Conservation (phyloP, 495 filamentous ascomycete genomes). For the Aspergillus panamensis region DNA sequence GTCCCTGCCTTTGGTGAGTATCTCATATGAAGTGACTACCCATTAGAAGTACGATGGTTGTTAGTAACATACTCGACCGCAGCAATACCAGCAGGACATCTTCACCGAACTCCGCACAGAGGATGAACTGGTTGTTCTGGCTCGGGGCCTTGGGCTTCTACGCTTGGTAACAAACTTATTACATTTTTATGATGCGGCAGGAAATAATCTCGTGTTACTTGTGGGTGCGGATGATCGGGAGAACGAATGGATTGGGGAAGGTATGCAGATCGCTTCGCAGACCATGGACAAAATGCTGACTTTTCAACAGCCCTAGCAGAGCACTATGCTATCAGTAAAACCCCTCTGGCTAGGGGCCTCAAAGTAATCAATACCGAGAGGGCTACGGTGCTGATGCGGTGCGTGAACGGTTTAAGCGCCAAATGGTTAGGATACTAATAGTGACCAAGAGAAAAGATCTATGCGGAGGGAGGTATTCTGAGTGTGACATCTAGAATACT, state of each 20-base stretch:
- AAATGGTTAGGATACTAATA: constrained; percentile 21
- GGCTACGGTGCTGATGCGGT: constrained; percentile 75
- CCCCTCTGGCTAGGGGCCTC: constrained; percentile 74
- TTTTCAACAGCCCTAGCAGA: constrained; percentile 68
- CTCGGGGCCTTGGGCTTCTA: constrained; percentile 86
- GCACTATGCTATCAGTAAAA: constrained; percentile 79
- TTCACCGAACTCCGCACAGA: constrained; percentile 85
- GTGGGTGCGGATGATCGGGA: constrained; percentile 91
- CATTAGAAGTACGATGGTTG: neutral
- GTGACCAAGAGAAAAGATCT: constrained; percentile 72
- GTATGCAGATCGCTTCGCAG: constrained; percentile 30
- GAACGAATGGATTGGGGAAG: constrained; percentile 89
- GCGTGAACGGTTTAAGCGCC: constrained; percentile 7
- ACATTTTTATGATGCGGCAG: constrained; percentile 93
- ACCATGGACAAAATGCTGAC: constrained; percentile 4
- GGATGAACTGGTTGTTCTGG: constrained; percentile 90
- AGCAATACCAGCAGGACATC: constrained; percentile 85
- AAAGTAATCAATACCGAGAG: constrained; percentile 92
- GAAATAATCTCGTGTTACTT: constrained; percentile 85
- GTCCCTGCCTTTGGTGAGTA: constrained; percentile 78
- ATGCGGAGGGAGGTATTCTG: constrained; percentile 83
- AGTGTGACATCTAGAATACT: constrained; percentile 95
- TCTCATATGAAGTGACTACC: neutral
- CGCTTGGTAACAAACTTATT: constrained; percentile 89
- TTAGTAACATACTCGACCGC: constrained; percentile 10